phyloP scores from a whole-genome alignment of 768 basidiomycete genomes.

The Kondoa subrosea region DNA sequence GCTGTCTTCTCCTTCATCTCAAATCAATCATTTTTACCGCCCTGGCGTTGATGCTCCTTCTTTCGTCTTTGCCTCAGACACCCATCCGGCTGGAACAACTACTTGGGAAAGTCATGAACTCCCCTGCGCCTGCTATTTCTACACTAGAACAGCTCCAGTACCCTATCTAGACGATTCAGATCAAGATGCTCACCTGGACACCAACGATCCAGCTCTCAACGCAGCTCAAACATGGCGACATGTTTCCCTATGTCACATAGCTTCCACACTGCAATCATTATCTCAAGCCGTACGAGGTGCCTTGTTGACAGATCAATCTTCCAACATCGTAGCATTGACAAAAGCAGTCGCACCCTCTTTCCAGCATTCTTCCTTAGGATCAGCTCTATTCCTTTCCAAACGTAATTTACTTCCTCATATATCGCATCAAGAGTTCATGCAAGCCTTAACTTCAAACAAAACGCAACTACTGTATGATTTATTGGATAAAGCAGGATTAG shows the following conservation, averaged over 20 bases:
- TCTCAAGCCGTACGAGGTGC: constrained; percentile 4
- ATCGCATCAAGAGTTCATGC: constrained; percentile 12
- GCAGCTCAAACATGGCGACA: constrained; percentile 19
- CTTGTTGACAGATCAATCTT: not conserved
- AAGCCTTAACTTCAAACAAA: not conserved
- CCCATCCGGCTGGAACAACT: constrained; percentile 13
- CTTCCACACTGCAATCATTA: constrained; percentile 17
- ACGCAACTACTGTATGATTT: not conserved
- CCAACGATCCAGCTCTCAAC: constrained; percentile 11
- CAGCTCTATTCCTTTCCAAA: constrained; percentile 17
- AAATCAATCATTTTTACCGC: constrained; percentile 22
- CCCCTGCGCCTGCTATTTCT: constrained; percentile 25
- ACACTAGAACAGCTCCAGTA: constrained; percentile 18
- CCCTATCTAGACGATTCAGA: not conserved
- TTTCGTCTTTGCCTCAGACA: constrained; percentile 23
- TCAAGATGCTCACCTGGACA: not conserved
- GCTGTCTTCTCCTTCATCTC: constrained; percentile 20
- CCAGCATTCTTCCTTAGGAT: constrained; percentile 19
- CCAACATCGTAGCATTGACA: constrained; percentile 6
- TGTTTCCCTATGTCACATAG: constrained; percentile 22
- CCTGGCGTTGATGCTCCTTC: constrained; percentile 17
- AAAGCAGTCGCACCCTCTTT: constrained; percentile 18
- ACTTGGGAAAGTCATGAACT: constrained; percentile 21
- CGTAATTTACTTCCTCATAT: constrained; percentile 9
- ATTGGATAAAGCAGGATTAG: not conserved